phyloP scores from a whole-genome alignment of 148 eudicot genomes.

The Nyssa sinensis region DNA sequence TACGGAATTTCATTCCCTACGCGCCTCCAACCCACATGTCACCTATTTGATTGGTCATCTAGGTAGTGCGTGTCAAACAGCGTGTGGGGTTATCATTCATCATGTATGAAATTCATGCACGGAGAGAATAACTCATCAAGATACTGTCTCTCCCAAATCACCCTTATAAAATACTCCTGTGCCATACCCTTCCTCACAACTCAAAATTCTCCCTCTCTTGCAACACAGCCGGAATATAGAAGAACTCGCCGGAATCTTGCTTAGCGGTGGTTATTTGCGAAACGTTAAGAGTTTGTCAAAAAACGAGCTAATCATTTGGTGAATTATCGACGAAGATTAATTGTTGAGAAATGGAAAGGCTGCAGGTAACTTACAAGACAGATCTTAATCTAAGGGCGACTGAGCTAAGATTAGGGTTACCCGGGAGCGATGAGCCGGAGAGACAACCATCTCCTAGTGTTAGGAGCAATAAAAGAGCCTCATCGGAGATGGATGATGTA shows the following conservation, averaged over 20 bases:
- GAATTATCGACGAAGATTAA: not conserved
- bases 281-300: not conserved
- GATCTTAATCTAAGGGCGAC: slow-evolving; percentile 45
- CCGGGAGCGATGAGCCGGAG: slow-evolving; percentile 36
- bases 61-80: not conserved
- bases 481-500: slow-evolving; percentile 26
- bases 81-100: slow-evolving; percentile 1
- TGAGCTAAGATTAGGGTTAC: slow-evolving; percentile 47
- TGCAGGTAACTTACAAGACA: slow-evolving; percentile 8
- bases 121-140: slow-evolving; percentile 29
- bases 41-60: not conserved
- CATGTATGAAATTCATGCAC: slow-evolving; percentile 22
- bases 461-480: slow-evolving; percentile 36
- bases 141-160: slow-evolving; percentile 14
- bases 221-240: not conserved
- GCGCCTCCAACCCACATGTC: not conserved
- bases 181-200: not conserved
- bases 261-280: not conserved
- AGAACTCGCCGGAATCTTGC: slow-evolving; percentile 11
- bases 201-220: not conserved
- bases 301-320: not conserved
- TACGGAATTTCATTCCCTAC: not conserved
- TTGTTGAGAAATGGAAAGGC: slow-evolving; percentile 24
- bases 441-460: not conserved
- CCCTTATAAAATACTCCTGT: slow-evolving; percentile 30